These are phyloP conservation scores for Yamadazyma dendronema DNA, from an alignment of 1,139 yeast genomes.

Conservation along the genomic window DNA sequence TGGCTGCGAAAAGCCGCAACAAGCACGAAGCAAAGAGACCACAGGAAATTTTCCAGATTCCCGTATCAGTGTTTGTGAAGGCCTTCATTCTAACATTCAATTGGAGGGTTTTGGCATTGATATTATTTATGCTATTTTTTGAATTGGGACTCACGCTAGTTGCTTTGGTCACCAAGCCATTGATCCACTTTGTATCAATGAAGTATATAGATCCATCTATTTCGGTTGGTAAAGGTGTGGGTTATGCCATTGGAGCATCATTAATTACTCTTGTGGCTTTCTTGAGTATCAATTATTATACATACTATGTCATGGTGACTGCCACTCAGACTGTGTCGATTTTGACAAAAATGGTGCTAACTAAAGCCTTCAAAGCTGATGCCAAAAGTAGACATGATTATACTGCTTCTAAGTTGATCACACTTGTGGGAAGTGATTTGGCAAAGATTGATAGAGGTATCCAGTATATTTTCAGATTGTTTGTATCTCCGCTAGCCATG, in stretches of 20 bases:
- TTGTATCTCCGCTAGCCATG: constrained; percentile 29
- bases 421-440: constrained; percentile 39
- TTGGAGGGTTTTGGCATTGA: constrained; percentile 6
- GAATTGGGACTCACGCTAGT: not conserved
- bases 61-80: constrained; percentile 5
- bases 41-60: not conserved
- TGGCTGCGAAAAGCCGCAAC: not conserved
- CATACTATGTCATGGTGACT: constrained; percentile 26
- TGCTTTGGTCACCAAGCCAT: constrained; percentile 27
- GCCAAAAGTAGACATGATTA: constrained; percentile 56
- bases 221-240: constrained; percentile 34
- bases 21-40: constrained; percentile 10
- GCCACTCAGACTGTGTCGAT: constrained; percentile 71
- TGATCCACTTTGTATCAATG: constrained; percentile 28
- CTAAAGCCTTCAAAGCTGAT: constrained; percentile 62
- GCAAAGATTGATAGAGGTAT: constrained; percentile 34
- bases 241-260: constrained; percentile 35
- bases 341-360: constrained; percentile 64
- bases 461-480: constrained; percentile 24
- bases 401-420: constrained; percentile 69
- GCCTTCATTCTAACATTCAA: constrained; percentile 30
- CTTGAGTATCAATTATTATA: constrained; percentile 8
- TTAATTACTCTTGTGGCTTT: constrained; percentile 34
- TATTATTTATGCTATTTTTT: not conserved
- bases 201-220: constrained; percentile 22